Evolutionary conservation across 441 rosid genomes (phyloP), one percentile per base, ranked within the genome.

Genomic region (Euphorbia corollata): DNA sequence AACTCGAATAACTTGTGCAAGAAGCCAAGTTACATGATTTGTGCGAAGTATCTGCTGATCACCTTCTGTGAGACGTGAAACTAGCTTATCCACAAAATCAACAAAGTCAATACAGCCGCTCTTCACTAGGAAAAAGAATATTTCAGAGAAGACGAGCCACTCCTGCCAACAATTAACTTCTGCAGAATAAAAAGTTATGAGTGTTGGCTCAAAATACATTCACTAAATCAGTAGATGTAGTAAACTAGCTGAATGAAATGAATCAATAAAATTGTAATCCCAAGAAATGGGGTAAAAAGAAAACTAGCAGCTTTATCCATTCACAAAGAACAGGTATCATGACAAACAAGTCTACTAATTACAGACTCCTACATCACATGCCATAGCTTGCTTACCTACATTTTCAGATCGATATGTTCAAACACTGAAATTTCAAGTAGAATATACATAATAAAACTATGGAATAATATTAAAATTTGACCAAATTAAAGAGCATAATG

Each of bases 91-190:
- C 77, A 94, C 88, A 80, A 91, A 94, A 81, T 89, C 94, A 73
- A 88, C 87, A 84, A 94, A 94, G 79, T 91, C 99, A 34, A 90
- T 85, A 68, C 99, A 89, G 63, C 98, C 94, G 73, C 89, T 94
- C 81, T 91, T 94, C 81, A 87, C 75, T 19, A 94, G 88, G 77
- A 91, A 88, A 82, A 76, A 88, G 80, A 86, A 89, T 38, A 89
- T 81, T 75, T 91, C 99, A 45, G 97, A 89, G 84, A 94, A 94
- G 80, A 87, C 87, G 69, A 94, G 92, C 99, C 99, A 94, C 66
- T 94, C 99, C 75, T 85, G 97, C 99, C 99, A 91, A 85, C 98
- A 94, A 80, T 87, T 94, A 59, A 84, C 72, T 65, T 91, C 99
- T 94, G 97, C 87, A 79, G 67, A 64, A 68, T 23, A 68, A 53